Conservation (phyloP, 1,284 basidiomycete genomes). For the Cutaneotrichosporon dermatis region DNA sequence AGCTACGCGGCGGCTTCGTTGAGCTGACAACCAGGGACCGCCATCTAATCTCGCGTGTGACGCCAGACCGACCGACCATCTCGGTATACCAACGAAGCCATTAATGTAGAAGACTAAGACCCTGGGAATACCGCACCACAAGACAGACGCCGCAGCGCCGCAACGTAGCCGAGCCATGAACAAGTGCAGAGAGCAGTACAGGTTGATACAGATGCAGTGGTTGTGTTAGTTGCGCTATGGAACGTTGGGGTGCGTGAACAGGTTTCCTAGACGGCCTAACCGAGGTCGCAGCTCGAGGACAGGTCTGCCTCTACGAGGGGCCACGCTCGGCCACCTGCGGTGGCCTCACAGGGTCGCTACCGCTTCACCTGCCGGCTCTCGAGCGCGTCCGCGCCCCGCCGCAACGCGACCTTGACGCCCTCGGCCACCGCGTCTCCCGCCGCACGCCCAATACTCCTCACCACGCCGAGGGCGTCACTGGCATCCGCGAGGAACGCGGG, state of each 20-base stretch:
- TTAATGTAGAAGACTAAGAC: not conserved
- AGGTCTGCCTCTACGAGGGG: too few species aligned
- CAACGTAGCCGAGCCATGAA: not conserved
- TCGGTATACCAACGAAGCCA: not conserved
- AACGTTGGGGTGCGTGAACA: not conserved
- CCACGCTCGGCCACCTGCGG: too few species aligned
- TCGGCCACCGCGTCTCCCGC: not conserved
- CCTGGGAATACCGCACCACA: not conserved
- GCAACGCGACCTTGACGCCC: conserved; percentile 12
- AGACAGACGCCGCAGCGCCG: too few species aligned
- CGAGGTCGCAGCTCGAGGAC: too few species aligned
- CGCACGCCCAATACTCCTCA: not conserved
- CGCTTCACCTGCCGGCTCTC: conserved; percentile 6
- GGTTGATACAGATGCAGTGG: conserved; percentile 5
- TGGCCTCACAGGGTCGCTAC: not conserved
- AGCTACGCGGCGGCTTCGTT: too few species aligned
- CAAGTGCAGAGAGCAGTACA: conserved; percentile 3
- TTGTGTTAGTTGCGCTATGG: not conserved
- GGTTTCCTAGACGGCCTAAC: not conserved
- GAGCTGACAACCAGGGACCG: conserved; percentile 12
- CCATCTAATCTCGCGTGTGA: conserved; percentile 1
- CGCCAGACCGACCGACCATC: not conserved
- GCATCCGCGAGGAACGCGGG: conserved; percentile 14
- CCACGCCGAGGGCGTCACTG: conserved; percentile 8
- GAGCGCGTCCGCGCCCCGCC: conserved; percentile 15